phyloP scores from a whole-genome alignment of 306 rosid genomes.

The Delonix regia region DNA sequence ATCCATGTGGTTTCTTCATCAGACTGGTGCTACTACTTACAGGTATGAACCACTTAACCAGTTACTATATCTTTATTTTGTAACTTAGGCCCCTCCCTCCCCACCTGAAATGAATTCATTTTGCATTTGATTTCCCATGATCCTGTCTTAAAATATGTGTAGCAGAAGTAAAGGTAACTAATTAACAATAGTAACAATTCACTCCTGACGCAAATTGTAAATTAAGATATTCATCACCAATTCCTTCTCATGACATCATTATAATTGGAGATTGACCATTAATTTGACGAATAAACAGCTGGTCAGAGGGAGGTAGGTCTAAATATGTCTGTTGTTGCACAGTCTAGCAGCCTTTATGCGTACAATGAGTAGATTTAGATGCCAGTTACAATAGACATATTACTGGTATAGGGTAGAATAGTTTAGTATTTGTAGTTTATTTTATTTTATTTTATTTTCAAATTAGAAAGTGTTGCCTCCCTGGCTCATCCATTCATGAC shows the following conservation, averaged over 20 bases:
- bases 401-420: neutral
- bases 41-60: conserved; percentile 50
- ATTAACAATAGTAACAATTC: neutral
- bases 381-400: neutral
- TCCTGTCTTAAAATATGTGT: neutral
- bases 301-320: neutral
- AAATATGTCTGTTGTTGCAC: neutral
- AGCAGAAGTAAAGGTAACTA: neutral
- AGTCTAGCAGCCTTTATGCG: neutral
- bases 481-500: conserved; percentile 13
- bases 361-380: neutral
- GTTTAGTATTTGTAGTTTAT: neutral
- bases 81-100: neutral
- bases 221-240: neutral
- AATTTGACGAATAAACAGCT: neutral
- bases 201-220: neutral
- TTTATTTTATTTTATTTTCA: neutral
- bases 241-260: neutral
- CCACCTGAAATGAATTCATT: neutral
- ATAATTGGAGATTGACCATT: neutral
- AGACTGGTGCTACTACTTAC: conserved; percentile 97
- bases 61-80: neutral
- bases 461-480: neutral
- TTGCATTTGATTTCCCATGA: neutral
- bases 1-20: conserved; percentile 99